Base-by-base conservation (phyloP, 345 rosid genomes). In the Alliaria petiolata region DNA sequence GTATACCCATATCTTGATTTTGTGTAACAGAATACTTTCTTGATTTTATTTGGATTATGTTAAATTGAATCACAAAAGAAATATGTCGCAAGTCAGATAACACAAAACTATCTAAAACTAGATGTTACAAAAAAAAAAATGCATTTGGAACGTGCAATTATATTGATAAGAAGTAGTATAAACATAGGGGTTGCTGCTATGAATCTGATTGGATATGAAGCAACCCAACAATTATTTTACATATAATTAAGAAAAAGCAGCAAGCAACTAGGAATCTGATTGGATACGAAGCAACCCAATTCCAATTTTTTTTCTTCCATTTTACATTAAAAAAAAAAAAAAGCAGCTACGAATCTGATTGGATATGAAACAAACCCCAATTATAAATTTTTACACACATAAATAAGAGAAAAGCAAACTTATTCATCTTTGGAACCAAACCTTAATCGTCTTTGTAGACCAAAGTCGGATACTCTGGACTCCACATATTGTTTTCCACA, bases 401-500 rank as follows among this genome's bases (percentile, higher is more conserved):
- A 62, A 19, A 53, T 28, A 71, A 8, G 44, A 20, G 35, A 44
- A 8, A n/a, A 63, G 19, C 8, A 61, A 19, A 12, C 11, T 30
- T 36, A 3, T 59, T 55, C 58, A 56, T 60, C 52, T 57, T 38
- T 9, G 42, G 4, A 10, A 38, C 13, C 42, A 38, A 38, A 38
- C 42, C 42, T 38, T 38, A 39, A 14, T 39, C 43, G 6, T 39
- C 43, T 39, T 39, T 39, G 43, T 39, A 39, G 43, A 39, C 43
- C n/a, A 11, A 13, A 39, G 43, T 39, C 42, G 99, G 91, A 70
- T 95, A 95, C 53, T 85, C 88, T 13, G 99, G 97, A 74, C 70
- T 82, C 97, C 99, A 91, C 99, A 91, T 89, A 87, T 83, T 91
- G 71, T 79, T 83, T 77, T 82, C 70, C 81, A 91, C 99, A 55